These are phyloP conservation scores for Eucalyptus sp. DNA, from an alignment of 345 rosid genomes.

Conservation along the genomic window DNA sequence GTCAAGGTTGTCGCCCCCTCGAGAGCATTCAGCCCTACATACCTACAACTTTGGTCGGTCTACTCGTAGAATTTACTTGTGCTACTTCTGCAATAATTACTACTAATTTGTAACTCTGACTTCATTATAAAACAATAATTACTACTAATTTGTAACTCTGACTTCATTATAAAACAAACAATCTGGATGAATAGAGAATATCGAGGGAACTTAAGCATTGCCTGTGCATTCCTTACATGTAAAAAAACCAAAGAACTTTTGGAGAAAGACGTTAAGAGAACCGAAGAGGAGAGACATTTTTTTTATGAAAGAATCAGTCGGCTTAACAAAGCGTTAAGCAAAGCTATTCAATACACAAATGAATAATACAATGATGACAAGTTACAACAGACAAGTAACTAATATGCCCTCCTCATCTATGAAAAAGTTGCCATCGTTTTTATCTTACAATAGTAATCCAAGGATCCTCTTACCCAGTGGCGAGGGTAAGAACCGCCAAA, in stretches of 20 bases:
- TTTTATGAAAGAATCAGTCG: neutral
- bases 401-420: neutral
- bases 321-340: neutral
- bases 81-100: neutral
- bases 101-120: neutral
- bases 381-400: neutral
- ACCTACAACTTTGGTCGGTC: neutral
- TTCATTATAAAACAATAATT: neutral
- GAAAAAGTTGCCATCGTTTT: neutral
- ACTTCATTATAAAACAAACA: neutral
- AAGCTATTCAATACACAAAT: neutral
- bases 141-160: no score
- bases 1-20: neutral
- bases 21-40: neutral
- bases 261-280: neutral
- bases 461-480: neutral
- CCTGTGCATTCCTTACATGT: fast-evolving
- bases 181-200: neutral
- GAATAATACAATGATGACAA: neutral
- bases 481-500: neutral
- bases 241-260: neutral
- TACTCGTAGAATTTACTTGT: neutral
- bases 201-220: neutral
- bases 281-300: neutral
- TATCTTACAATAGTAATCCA: neutral